These are phyloP conservation scores for Sindora glabra DNA, from an alignment of 306 rosid genomes.

Conservation along the genomic window DNA sequence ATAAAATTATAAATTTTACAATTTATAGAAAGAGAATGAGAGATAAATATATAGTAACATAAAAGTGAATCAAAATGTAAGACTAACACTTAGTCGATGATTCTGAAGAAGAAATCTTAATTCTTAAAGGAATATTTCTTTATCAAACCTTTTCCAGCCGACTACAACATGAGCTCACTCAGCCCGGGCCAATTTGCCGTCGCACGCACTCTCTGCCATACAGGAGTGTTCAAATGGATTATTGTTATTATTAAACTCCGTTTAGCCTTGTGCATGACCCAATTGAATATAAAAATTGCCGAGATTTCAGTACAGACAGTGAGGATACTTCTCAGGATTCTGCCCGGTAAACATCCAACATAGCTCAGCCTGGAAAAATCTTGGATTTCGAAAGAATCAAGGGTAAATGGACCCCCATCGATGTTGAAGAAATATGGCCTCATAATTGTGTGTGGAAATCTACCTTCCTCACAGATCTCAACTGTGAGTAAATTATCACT, in stretches of 20 bases:
- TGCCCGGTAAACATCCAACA: slow-evolving; percentile 42
- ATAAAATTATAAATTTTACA: too few species aligned
- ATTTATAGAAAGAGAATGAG: too few species aligned
- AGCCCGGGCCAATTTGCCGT: slow-evolving; percentile 14
- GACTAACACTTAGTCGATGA: too few species aligned
- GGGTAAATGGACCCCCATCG: background rate
- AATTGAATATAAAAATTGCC: background rate
- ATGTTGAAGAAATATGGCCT: too few species aligned
- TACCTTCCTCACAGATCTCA: too few species aligned
- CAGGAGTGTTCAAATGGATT: background rate
- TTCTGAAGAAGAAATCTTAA: too few species aligned
- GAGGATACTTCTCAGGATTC: slow-evolving; percentile 18
- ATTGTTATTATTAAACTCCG: background rate
- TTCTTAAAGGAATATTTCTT: slow-evolving; percentile 12
- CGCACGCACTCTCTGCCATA: background rate
- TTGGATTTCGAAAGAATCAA: slow-evolving; percentile 17
- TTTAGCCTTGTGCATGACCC: background rate
- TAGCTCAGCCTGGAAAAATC: slow-evolving; percentile 3
- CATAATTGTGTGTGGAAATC: too few species aligned
- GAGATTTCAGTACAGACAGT: slow-evolving; percentile 26
- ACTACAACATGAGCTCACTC: slow-evolving; percentile 7
- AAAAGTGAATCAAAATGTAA: too few species aligned
- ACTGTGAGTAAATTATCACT: background rate
- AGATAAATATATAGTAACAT: too few species aligned
- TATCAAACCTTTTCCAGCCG: slow-evolving; percentile 20